Evolutionary conservation across 2,329 filamentous ascomycete species (phyloP), one percentile per base, ranked within the genome.

Genomic region (Botryotinia convoluta): DNA sequence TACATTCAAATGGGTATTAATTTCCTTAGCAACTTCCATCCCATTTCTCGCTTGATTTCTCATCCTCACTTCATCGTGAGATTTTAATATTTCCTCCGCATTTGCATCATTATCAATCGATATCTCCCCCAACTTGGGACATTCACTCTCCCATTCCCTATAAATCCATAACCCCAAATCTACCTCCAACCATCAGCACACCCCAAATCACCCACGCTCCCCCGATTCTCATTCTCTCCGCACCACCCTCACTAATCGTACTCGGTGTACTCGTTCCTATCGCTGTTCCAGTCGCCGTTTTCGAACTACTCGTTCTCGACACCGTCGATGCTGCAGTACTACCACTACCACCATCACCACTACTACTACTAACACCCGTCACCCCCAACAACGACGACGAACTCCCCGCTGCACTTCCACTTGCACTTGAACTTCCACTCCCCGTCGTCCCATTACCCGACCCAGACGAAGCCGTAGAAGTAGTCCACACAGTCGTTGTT

Each of bases 401-500:
- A 42, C 39, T 68, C 48, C 48, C 48, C 7, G 35, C 4, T 16
- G 7, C 26, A 7, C 20, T n/a, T 20, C 14, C 22, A 26, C 20
- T 14, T 1, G 2, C 62, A 26, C 20, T 26, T 4, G 4, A 42
- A 51, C 45, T 54, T 14, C 32, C 45, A 3, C n/a, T 32, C 18
- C 18, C 12, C 3, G 6, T 22, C n/a, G 65, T 68, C 20, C 26
- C 48, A 42, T 42, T 57, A 22, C 51, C 51, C 3, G 2, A 37
- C 22, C 18, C 65, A 1, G 51, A 29, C 29, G 51, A 29, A 29
- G 65, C 48, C 3, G 65, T 68, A 22, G 65, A 68, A 42, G 65
- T 68, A 57, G 26, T 68, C 65, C 65, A 68, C 14, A 68, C 18
- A 12, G 65, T 68, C 35, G 65, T 68, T 9, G 45, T 68, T 9